Evolutionary conservation across 2,329 filamentous ascomycete species (phyloP).

Genomic region (Penicillium palitans): DNA sequence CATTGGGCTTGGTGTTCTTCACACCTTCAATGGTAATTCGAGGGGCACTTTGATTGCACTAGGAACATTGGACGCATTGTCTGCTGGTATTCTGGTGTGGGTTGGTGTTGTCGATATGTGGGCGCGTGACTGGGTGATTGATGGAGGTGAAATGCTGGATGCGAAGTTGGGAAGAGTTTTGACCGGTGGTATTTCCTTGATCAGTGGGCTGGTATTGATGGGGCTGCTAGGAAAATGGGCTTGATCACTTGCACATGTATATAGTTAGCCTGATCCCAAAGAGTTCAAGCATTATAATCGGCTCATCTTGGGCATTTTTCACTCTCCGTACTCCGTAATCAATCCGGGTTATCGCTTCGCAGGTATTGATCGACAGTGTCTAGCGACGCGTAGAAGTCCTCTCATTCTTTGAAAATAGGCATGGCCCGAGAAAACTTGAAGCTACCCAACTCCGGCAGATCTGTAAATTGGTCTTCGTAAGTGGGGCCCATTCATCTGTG

Average conservation of each 20-base stretch:
- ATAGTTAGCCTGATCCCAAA: background rate
- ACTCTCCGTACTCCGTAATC: background rate
- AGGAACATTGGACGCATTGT: conserved; percentile 71
- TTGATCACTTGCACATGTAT: conserved; percentile 30
- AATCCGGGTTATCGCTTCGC: background rate
- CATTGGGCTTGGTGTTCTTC: conserved; percentile 71
- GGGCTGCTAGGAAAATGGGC: conserved; percentile 75
- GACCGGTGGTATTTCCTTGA: conserved; percentile 55
- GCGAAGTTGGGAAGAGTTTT: conserved; percentile 52
- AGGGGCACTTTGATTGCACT: conserved; percentile 67
- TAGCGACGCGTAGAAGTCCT: background rate
- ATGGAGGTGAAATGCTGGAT: conserved; percentile 57
- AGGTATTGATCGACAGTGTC: too few relatives aligned
- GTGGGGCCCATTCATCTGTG: too few relatives aligned
- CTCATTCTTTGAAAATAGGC: background rate
- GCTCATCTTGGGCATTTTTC: background rate
- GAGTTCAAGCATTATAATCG: background rate
- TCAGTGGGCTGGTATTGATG: conserved; percentile 68
- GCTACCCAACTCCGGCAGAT: too few relatives aligned
- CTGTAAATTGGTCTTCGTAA: too few relatives aligned
- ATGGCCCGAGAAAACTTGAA: too few relatives aligned
- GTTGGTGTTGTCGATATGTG: conserved; percentile 79
- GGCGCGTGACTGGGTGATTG: conserved; percentile 70
- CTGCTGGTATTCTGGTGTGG: conserved; percentile 76
- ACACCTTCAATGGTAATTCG: conserved; percentile 72